These are phyloP conservation scores for Heliosperma pusillum DNA, from an alignment of 148 eudicot species.

Conservation along the genomic window DNA sequence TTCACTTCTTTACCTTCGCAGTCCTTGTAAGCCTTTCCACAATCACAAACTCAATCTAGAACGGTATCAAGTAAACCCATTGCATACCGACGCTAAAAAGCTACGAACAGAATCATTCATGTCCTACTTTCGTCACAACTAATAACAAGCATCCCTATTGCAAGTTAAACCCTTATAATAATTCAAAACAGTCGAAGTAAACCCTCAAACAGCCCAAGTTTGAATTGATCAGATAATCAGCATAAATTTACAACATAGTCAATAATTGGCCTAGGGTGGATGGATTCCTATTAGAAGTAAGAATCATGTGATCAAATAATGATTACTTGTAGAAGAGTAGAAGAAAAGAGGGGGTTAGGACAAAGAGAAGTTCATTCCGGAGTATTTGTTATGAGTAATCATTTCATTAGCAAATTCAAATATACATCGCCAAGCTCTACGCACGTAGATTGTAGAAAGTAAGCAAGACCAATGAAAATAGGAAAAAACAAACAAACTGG, in stretches of 20 bases:
- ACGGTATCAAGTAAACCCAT: neutral
- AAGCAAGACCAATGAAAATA: neutral
- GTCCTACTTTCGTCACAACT: neutral
- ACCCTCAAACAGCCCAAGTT: neutral
- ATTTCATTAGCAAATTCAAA: neutral
- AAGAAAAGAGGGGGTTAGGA: neutral
- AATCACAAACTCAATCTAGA: no score
- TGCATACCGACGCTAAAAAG: neutral
- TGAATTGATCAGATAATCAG: neutral
- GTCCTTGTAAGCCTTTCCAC: no score
- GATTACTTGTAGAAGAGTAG: no score
- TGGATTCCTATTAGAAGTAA: neutral
- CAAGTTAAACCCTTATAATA: neutral
- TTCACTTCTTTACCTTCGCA: no score
- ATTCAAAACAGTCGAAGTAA: no score
- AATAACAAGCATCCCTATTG: neutral
- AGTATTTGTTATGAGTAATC: neutral
- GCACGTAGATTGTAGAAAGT: neutral
- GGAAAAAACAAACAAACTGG: constrained; percentile 2
- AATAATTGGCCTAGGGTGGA: neutral
- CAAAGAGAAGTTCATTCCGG: constrained; percentile 1
- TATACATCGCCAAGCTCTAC: neutral
- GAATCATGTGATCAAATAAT: no score
- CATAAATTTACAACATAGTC: neutral
- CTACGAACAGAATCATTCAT: neutral